Conservation (phyloP, 306 rosid species). For the Glycine soja region DNA sequence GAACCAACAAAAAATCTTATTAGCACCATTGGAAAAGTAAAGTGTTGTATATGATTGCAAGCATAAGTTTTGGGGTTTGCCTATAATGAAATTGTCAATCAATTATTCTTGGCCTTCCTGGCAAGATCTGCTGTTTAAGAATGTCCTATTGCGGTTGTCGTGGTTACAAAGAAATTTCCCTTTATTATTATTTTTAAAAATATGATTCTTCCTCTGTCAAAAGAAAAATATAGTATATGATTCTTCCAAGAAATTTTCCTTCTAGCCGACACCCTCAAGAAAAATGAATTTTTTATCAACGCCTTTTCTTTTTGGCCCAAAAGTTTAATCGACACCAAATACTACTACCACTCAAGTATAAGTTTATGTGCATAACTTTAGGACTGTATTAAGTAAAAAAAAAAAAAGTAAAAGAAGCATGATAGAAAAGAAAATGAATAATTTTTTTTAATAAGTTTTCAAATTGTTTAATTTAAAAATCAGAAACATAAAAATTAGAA, state of each 20-base stretch:
- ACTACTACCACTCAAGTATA: neutral
- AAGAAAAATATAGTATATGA: neutral
- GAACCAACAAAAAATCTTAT: neutral
- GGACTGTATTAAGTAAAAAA: too few relatives aligned
- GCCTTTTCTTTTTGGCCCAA: neutral
- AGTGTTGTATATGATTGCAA: constrained; percentile 27
- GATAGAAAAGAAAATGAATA: too few relatives aligned
- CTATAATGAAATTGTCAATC: constrained; percentile 12
- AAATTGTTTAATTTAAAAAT: too few relatives aligned
- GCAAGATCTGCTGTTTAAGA: constrained; percentile 18
- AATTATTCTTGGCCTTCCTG: constrained; percentile 19
- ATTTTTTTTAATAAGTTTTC: too few relatives aligned
- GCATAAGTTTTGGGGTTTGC: constrained; percentile 39
- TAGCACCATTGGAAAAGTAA: constrained; percentile 42
- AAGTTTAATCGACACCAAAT: neutral
- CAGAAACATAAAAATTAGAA: neutral
- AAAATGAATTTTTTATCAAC: neutral
- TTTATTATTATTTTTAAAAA: neutral
- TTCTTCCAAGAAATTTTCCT: neutral
- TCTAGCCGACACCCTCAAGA: neutral
- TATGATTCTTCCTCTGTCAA: neutral
- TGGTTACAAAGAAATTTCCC: constrained; percentile 1
- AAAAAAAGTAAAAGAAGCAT: too few relatives aligned
- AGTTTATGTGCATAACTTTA: neutral
- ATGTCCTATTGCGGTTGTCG: constrained; percentile 19